Evolutionary conservation across 345 rosid genomes (phyloP).

Genomic region (Iberis pinnata): DNA sequence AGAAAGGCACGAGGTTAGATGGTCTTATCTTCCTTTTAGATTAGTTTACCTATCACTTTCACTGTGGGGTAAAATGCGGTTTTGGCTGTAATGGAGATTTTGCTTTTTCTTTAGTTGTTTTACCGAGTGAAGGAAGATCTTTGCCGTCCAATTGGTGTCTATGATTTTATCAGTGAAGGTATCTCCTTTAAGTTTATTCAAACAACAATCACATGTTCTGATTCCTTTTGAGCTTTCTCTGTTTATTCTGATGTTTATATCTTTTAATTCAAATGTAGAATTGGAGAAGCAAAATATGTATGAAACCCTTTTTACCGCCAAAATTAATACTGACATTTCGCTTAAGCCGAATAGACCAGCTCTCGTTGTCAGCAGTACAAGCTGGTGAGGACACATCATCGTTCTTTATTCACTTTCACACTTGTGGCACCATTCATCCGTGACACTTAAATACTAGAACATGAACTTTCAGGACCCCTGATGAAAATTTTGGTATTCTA

Average conservation of each 20-base stretch:
- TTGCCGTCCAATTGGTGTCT: slow-evolving; percentile 42
- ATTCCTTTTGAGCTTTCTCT: too few relatives aligned
- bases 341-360: slow-evolving; percentile 77
- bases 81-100: neutral
- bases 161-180: slow-evolving; percentile 64
- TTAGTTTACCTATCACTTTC: neutral
- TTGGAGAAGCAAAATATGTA: slow-evolving; percentile 27
- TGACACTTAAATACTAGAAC: slow-evolving; percentile 13
- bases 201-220: slow-evolving; percentile 10
- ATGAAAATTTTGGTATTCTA: slow-evolving; percentile 93
- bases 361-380: slow-evolving; percentile 94
- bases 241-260: too few relatives aligned
- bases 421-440: slow-evolving; percentile 5
- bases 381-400: slow-evolving; percentile 57
- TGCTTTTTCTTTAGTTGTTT: slow-evolving; percentile 51
- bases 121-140: slow-evolving; percentile 61
- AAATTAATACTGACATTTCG: slow-evolving; percentile 31
- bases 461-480: slow-evolving; percentile 67
- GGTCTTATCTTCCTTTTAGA: slow-evolving; percentile 15
- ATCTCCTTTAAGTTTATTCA: slow-evolving; percentile 20
- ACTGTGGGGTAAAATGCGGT: neutral
- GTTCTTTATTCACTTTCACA: slow-evolving; percentile 16
- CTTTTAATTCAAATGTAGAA: slow-evolving; percentile 22
- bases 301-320: slow-evolving; percentile 61
- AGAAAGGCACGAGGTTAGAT: slow-evolving; percentile 72